phyloP scores from a whole-genome alignment of 192 early-diverging fungal genomes.

The Lobosporangium transversale region DNA sequence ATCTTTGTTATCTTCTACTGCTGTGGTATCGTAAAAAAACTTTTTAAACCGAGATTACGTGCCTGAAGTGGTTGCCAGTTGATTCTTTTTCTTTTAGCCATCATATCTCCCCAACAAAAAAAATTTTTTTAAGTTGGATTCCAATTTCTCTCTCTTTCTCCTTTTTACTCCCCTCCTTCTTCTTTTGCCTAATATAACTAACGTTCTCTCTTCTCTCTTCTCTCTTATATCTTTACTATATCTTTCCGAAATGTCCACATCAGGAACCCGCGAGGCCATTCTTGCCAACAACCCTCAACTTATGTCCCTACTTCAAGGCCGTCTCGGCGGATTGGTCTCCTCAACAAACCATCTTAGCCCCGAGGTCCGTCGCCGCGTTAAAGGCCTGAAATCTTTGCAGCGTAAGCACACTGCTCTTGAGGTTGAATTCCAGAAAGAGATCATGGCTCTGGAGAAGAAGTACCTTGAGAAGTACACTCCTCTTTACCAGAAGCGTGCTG shows the following conservation, averaged over 20 bases:
- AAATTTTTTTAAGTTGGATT: neutral
- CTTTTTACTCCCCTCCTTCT: neutral
- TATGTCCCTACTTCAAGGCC: constrained; percentile 78
- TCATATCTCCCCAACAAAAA: neutral
- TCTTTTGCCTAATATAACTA: neutral
- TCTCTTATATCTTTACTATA: neutral
- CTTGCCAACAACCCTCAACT: constrained; percentile 69
- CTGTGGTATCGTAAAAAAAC: too few relatives aligned
- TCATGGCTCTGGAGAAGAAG: constrained; percentile 96
- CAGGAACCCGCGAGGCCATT: constrained; percentile 12
- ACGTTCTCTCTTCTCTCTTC: neutral
- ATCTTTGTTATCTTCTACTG: too few relatives aligned
- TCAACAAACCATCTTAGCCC: constrained; percentile 75
- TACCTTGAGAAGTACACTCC: constrained; percentile 88
- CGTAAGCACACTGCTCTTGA: constrained; percentile 87
- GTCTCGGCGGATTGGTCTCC: constrained; percentile 83
- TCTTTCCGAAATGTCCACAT: neutral
- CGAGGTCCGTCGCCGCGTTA: constrained; percentile 85
- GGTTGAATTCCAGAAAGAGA: constrained; percentile 92
- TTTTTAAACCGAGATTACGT: too few relatives aligned
- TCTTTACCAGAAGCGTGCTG: constrained; percentile 88
- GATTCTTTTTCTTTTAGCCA: neutral
- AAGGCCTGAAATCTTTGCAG: constrained; percentile 90
- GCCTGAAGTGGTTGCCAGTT: too few relatives aligned
- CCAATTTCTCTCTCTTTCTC: neutral